phyloP scores from a whole-genome alignment of 805 yeast genomes.

The Lachancea cidri region DNA sequence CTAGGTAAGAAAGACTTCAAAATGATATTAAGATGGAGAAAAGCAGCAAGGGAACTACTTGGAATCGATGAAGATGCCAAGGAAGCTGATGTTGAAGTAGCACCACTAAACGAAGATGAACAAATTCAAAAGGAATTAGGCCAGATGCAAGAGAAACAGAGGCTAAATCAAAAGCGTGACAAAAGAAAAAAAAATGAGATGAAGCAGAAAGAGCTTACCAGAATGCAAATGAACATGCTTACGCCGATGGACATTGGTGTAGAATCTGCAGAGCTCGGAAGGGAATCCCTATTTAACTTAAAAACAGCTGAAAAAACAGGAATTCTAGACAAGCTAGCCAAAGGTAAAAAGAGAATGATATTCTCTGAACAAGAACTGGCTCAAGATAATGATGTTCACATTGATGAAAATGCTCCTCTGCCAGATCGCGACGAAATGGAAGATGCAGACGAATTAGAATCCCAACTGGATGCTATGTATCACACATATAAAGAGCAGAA shows the following conservation, averaged over 20 bases:
- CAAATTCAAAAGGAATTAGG: slow-evolving; percentile 81
- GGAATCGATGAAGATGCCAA: slow-evolving; percentile 58
- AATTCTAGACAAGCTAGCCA: slow-evolving; percentile 61
- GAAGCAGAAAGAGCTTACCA: slow-evolving; percentile 79
- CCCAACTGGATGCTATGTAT: slow-evolving; percentile 80
- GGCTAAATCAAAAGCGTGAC: slow-evolving; percentile 67
- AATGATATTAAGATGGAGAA: slow-evolving; percentile 79
- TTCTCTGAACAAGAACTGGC: slow-evolving; percentile 52
- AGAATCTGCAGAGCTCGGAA: slow-evolving; percentile 80
- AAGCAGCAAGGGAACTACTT: slow-evolving; percentile 71
- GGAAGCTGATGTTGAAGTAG: slow-evolving; percentile 53
- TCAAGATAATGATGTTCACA: slow-evolving; percentile 52
- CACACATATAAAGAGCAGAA: slow-evolving; percentile 58
- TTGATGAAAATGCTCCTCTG: slow-evolving; percentile 40
- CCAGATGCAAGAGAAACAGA: slow-evolving; percentile 65
- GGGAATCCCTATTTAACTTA: slow-evolving; percentile 75
- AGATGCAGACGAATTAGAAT: slow-evolving; percentile 66
- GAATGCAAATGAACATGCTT: slow-evolving; percentile 95
- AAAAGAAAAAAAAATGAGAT: slow-evolving; percentile 75
- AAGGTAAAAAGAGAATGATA: slow-evolving; percentile 66
- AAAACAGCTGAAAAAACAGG: slow-evolving; percentile 88
- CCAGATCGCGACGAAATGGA: slow-evolving; percentile 37
- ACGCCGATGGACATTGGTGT: slow-evolving; percentile 90
- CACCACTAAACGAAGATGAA: slow-evolving; percentile 79
- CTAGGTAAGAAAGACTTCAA: slow-evolving; percentile 93